A percentile compares a stretch with the other conserved stretches of the same genome.
Conservation (phyloP, 1,284 basidiomycete species). For the Cryptococcus floricola region DNA sequence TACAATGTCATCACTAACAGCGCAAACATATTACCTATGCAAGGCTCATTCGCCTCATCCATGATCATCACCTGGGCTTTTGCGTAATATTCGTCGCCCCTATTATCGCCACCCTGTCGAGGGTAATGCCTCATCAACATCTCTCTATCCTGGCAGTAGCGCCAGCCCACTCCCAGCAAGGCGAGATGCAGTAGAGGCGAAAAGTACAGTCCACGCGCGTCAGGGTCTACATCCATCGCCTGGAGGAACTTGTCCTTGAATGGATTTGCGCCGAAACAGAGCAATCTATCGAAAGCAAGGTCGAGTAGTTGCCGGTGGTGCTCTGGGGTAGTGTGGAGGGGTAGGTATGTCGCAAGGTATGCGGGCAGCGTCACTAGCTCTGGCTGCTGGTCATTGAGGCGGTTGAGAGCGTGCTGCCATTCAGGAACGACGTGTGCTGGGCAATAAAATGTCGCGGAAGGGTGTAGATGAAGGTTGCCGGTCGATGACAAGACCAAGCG, state of each 20-base stretch:
- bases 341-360: conserved; percentile 24
- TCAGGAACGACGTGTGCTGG: conserved; percentile 20
- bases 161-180: conserved; percentile 20
- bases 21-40: conserved; percentile 17
- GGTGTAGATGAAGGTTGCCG: conserved; percentile 22
- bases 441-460: conserved; percentile 24
- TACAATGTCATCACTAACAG: conserved; percentile 14
- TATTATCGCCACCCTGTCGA: background rate
- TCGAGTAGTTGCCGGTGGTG: conserved; percentile 19
- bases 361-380: conserved; percentile 10
- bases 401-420: conserved; percentile 17
- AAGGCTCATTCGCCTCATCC: conserved; percentile 12
- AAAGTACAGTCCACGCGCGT: conserved; percentile 15
- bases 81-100: conserved; percentile 15
- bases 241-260: conserved; percentile 17
- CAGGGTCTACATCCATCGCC: conserved; percentile 17
- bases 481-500: conserved; percentile 17
- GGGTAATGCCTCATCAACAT: conserved; percentile 17
- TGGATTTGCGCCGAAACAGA: conserved; percentile 17
- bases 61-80: conserved; percentile 13
- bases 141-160: conserved; percentile 12
- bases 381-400: background rate
- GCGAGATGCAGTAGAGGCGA: conserved; percentile 20
- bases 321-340: conserved; percentile 17
- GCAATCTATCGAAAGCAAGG: conserved; percentile 14